These are phyloP conservation scores for Aspergillus quadrilineatus DNA, from an alignment of 2,329 filamentous ascomycete species.

Conservation along the genomic window DNA sequence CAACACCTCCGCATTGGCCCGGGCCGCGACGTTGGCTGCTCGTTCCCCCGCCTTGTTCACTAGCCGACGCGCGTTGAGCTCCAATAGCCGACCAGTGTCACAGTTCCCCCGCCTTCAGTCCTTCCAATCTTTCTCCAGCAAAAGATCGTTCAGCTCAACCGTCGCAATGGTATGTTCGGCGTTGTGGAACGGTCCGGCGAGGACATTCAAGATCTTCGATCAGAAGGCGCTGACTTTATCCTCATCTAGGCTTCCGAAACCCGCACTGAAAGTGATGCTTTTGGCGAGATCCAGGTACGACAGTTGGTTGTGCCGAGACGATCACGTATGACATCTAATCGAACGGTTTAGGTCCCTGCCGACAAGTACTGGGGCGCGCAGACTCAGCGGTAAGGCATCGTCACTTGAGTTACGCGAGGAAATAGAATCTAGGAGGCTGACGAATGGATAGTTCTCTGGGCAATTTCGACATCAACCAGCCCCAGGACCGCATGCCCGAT, in stretches of 20 bases:
- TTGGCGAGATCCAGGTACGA: conserved; percentile 79
- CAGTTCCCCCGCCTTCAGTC: conserved; percentile 41
- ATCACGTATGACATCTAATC: conserved; percentile 13
- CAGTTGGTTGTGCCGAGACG: background rate
- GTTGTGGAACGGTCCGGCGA: background rate
- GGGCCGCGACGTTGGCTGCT: conserved; percentile 30
- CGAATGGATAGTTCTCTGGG: conserved; percentile 64
- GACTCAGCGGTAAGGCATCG: conserved; percentile 68
- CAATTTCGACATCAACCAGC: conserved; percentile 99
- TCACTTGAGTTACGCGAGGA: background rate
- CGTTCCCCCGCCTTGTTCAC: conserved; percentile 30
- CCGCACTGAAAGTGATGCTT: conserved; percentile 92
- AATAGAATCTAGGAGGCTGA: conserved; percentile 20
- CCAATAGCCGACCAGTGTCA: conserved; percentile 29
- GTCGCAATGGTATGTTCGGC: conserved; percentile 37
- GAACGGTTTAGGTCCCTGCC: conserved; percentile 59
- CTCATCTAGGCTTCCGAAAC: conserved; percentile 47
- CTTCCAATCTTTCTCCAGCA: conserved; percentile 30
- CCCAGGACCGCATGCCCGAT: conserved; percentile 95
- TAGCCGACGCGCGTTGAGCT: conserved; percentile 31
- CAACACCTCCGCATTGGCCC: conserved; percentile 34
- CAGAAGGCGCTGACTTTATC: conserved; percentile 9
- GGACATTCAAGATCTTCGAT: background rate
- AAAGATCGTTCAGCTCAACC: conserved; percentile 39
- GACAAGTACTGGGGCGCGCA: conserved; percentile 99